Base-by-base conservation (phyloP, 2,329 filamentous ascomycete genomes). In the Venturiaceae sp. region DNA sequence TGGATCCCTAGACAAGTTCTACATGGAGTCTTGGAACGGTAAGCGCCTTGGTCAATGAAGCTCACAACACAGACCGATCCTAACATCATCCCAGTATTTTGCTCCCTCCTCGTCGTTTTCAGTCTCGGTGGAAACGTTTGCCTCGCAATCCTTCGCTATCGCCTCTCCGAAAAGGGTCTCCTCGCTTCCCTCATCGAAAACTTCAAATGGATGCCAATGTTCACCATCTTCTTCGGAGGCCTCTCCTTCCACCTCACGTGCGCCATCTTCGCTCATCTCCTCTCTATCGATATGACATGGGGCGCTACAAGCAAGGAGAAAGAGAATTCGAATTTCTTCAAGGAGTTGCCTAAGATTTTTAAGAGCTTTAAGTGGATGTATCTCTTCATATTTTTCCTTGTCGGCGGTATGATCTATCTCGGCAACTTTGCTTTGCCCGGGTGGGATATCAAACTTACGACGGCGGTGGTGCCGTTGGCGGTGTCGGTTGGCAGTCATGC, bases 301-400 rank as follows among this genome's bases (percentile, higher is more conserved):
- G 37, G 32, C 13, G 37, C 58, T 5, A 59, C 58, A 32, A 28
- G 30, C 7, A 59, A 59, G 56, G 58, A 59, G 28, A 28, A 14
- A 19, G 58, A 44, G 13, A 34, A 60, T 14, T 41, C 62, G 4
- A 62, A 62, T 33, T 65, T 65, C 64, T 60, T 61, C 21, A 59
- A 62, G 23, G 62, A 62, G 19, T 47, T 65, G 7, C 61, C 63
- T 28, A 60, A 60, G 32, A 64, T 65, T 56, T 59, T 64, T 11
- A 55, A 60, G 4, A 62, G 62, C 30, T 65, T 65, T 58, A 63
- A 62, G 60, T 61, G 57, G 32, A 65, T 65, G 64, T 65, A 65
- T 57, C 41, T 61, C 28, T 50, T 63, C 34, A 56, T 65, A 28
- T 53, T 64, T n/a, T 60, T 61, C 4, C 34, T 65, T 28, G 60